Conservation (phyloP, 2,329 filamentous ascomycete genomes). For the Neofusicoccum sp. region DNA sequence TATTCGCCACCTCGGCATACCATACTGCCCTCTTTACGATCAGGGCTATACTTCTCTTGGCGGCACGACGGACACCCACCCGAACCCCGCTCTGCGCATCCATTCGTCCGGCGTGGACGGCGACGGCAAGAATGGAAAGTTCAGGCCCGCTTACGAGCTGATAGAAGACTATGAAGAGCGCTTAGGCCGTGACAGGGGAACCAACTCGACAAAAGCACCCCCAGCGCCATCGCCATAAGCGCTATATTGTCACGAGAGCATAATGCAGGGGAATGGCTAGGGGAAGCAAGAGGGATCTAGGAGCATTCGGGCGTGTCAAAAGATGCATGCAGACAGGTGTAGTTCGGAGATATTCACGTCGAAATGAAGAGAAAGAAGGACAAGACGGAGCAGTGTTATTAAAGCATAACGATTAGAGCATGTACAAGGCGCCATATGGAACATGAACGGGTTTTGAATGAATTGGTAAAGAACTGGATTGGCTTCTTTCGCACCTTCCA, state of each 20-base stretch:
- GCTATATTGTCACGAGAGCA: no score
- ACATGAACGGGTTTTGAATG: constrained; percentile 3
- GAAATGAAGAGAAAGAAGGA: neutral
- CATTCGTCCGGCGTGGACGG: constrained; percentile 21
- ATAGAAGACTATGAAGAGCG: constrained; percentile 42
- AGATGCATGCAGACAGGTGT: neutral
- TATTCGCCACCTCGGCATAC: constrained; percentile 72
- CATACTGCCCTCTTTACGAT: constrained; percentile 87
- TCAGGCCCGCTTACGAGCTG: constrained; percentile 40
- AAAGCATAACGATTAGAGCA: constrained; percentile 9
- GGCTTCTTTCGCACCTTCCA: neutral
- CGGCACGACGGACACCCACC: constrained; percentile 81
- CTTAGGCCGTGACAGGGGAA: constrained; percentile 33
- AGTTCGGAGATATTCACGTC: neutral
- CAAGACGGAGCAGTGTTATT: neutral
- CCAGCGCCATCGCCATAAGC: neutral
- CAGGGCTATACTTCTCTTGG: constrained; percentile 89
- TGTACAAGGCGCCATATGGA: neutral
- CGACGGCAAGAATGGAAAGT: constrained; percentile 24
- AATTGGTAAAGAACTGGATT: neutral
- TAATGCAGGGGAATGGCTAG: no score
- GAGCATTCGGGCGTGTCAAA: no score
- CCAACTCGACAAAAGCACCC: neutral
- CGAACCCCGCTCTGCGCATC: constrained; percentile 66
- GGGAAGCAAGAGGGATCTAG: no score